Evolutionary conservation across 352 stramenopile species (phyloP).

Genomic region (Pythium brachiatum): DNA sequence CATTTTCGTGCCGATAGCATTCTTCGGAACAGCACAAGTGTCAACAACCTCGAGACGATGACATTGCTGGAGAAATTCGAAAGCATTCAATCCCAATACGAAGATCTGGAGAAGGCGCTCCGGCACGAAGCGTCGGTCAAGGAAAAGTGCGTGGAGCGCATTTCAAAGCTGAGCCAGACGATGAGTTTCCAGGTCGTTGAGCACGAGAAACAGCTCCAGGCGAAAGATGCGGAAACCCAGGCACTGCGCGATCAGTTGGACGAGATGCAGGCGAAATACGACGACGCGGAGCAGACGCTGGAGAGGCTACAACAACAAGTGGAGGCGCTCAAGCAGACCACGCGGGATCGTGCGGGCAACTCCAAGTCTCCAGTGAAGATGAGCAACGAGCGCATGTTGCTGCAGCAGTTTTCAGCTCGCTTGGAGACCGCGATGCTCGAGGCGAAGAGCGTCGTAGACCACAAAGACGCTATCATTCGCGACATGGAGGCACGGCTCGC

Average conservation of each 20-base stretch:
- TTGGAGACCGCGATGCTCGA: conserved; percentile 65
- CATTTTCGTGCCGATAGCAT: conserved; percentile 36
- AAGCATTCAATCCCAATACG: conserved; percentile 27
- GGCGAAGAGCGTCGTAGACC: conserved; percentile 64
- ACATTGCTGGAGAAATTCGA: conserved; percentile 50
- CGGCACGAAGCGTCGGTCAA: conserved; percentile 52
- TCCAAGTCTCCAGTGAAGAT: conserved; percentile 13
- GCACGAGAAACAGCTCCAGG: conserved; percentile 57
- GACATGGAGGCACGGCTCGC: conserved; percentile 42
- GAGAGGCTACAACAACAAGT: conserved; percentile 44
- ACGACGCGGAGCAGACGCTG: conserved; percentile 40
- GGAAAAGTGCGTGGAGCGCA: conserved; percentile 67
- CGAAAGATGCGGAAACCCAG: conserved; percentile 38
- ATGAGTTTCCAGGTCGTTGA: conserved; percentile 64
- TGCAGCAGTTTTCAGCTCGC: conserved; percentile 53
- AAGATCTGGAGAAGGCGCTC: conserved; percentile 38
- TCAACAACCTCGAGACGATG: conserved; percentile 24
- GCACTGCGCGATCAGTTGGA: conserved; percentile 32
- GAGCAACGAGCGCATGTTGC: conserved; percentile 34
- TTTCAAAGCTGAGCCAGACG: conserved; percentile 64
- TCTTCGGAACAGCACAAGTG: conserved; percentile 2
- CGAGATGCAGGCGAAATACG: conserved; percentile 44
- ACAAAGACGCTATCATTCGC: conserved; percentile 59
- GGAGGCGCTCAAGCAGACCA: conserved; percentile 30
- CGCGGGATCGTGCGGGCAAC: neutral